Evolutionary conservation across 345 rosid species (phyloP).

Genomic region (Draba incana): DNA sequence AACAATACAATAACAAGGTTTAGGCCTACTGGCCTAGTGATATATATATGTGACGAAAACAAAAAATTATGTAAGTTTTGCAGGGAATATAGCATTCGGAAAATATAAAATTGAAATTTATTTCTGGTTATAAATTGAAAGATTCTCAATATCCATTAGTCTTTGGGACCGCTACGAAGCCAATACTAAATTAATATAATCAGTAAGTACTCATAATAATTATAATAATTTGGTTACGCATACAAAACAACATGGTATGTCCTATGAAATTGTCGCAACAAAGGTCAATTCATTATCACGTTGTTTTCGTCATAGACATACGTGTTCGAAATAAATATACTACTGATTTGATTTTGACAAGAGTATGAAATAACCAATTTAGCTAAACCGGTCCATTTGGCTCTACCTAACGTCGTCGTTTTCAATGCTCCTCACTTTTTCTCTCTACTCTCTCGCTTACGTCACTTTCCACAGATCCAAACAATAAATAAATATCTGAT

Average conservation of each 20-base stretch:
- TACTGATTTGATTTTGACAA: background rate
- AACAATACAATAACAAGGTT: background rate
- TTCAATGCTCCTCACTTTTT: background rate
- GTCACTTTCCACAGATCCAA: conserved; percentile 44
- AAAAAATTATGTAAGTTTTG: background rate
- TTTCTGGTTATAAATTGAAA: conserved; percentile 12
- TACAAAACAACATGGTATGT: conserved; percentile 39
- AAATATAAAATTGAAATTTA: background rate
- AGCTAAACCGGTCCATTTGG: conserved; percentile 16
- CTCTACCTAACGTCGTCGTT: conserved; percentile 33
- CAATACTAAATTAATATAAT: background rate
- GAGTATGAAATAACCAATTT: conserved; percentile 1
- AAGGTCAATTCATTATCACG: conserved; percentile 15
- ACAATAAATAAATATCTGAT: conserved; percentile 27
- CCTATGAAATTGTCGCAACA: conserved; percentile 34
- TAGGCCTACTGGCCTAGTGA: conserved; percentile 4
- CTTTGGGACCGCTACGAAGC: conserved; percentile 25
- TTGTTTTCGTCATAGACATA: background rate
- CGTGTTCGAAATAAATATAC: background rate
- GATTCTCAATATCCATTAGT: conserved; percentile 7
- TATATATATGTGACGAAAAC: background rate
- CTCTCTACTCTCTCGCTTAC: conserved; percentile 11
- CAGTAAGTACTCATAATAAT: no score
- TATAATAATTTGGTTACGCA: conserved; percentile 6
- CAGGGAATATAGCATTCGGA: conserved; percentile 6